These are phyloP conservation scores for Acarospora socialis DNA, from an alignment of 2,329 filamentous ascomycete genomes.

Conservation along the genomic window DNA sequence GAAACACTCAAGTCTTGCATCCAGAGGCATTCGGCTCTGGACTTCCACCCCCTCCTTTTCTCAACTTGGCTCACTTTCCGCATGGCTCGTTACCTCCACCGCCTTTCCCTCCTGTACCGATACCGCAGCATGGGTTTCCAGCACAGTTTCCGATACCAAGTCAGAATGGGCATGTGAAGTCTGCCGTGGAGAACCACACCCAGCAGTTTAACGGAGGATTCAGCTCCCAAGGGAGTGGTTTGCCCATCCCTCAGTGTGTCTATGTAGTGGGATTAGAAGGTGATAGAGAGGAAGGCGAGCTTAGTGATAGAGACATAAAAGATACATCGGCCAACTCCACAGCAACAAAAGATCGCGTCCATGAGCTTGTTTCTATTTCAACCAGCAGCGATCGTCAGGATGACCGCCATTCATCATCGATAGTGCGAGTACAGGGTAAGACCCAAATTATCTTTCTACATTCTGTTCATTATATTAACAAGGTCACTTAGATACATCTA, in stretches of 20 bases:
- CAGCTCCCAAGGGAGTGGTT: conserved; percentile 8
- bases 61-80: conserved; percentile 13
- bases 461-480: too few species aligned
- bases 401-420: too few species aligned
- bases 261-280: conserved; percentile 22
- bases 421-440: too few species aligned
- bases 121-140: conserved; percentile 9
- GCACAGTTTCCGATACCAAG: conserved; percentile 8
- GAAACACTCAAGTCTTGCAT: conserved; percentile 12
- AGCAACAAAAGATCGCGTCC: background rate
- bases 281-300: conserved; percentile 58
- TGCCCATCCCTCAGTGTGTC: conserved; percentile 13
- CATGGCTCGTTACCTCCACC: conserved; percentile 10
- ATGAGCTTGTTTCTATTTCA: background rate
- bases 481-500: too few species aligned
- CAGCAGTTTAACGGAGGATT: conserved; percentile 10
- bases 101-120: conserved; percentile 22
- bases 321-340: conserved; percentile 27
- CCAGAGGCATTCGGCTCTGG: conserved; percentile 10
- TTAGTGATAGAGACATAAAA: conserved; percentile 54
- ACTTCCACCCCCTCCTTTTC: conserved; percentile 14
- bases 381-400: too few species aligned
- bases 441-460: too few species aligned
- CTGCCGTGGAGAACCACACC: conserved; percentile 6
- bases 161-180: conserved; percentile 3